Conservation (phyloP, 2,329 filamentous ascomycete genomes). For the Aspergillus sp. region DNA sequence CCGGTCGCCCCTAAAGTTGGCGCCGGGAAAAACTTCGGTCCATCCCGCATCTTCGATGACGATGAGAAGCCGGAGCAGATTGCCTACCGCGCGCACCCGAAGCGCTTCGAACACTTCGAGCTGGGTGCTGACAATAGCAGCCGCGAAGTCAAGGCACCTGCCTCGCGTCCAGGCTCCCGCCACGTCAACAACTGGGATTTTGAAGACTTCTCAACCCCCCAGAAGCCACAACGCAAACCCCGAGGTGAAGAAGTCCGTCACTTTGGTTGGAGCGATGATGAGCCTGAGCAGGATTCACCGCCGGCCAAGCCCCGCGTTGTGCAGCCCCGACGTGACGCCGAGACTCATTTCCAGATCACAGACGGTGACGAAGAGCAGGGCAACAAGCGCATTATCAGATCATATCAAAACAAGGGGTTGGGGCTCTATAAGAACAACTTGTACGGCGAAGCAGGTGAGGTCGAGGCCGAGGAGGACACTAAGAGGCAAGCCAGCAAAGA, state of each 20-base stretch:
- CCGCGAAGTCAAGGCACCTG: conserved; percentile 26
- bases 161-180: conserved; percentile 37
- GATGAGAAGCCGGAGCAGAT: conserved; percentile 47
- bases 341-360: conserved; percentile 78
- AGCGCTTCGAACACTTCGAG: conserved; percentile 71
- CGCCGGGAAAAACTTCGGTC: conserved; percentile 61
- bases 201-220: conserved; percentile 80
- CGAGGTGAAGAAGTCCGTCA: conserved; percentile 71
- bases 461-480: background rate
- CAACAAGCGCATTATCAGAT: conserved; percentile 39
- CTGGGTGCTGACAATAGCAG: conserved; percentile 32
- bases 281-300: conserved; percentile 42
- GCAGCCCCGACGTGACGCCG: conserved; percentile 74
- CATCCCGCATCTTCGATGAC: conserved; percentile 64
- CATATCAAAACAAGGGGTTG: conserved; percentile 66
- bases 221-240: conserved; percentile 67
- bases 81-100: conserved; percentile 64
- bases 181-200: conserved; percentile 81
- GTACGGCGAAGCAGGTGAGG: conserved; percentile 58
- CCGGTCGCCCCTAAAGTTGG: conserved; percentile 56
- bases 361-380: conserved; percentile 67
- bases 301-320: conserved; percentile 56
- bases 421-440: conserved; percentile 77
- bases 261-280: conserved; percentile 72
- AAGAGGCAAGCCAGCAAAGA: conserved; percentile 22